Evolutionary conservation across 495 filamentous ascomycete genomes (phyloP).

Genomic region (Chaetomium cochliodes): DNA sequence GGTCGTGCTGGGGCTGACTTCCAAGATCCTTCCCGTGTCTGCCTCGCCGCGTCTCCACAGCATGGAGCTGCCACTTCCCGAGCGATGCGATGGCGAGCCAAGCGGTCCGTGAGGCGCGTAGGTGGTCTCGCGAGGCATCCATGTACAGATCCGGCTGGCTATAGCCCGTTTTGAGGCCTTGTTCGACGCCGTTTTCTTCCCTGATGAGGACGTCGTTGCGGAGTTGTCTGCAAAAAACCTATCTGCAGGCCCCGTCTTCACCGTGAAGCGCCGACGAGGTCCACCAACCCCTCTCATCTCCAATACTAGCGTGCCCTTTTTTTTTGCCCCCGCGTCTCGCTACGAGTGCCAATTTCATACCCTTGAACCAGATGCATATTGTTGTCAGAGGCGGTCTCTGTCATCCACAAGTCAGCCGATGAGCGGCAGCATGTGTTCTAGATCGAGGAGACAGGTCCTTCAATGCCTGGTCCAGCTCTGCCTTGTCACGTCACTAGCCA

Average conservation of each 20-base stretch:
- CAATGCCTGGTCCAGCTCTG: neutral
- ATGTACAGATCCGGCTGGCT: neutral
- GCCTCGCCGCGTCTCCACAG: neutral
- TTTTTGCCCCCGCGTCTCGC: conserved; percentile 5
- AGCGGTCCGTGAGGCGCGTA: neutral
- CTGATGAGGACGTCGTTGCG: neutral
- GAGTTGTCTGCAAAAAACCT: neutral
- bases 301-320: neutral
- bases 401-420: neutral
- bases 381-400: neutral
- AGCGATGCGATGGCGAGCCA: neutral
- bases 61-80: neutral
- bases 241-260: neutral
- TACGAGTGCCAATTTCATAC: neutral
- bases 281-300: neutral
- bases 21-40: conserved; percentile 4
- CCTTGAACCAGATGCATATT: neutral
- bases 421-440: neutral
- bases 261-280: neutral
- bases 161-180: neutral
- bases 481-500: neutral
- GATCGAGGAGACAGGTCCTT: neutral
- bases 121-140: neutral
- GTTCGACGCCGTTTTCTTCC: neutral
- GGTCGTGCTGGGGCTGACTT: neutral